A percentile compares a stretch with the other conserved stretches of the same genome.
Conservation (phyloP, 108 stramenopile genomes). For the Parmales sp. region DNA sequence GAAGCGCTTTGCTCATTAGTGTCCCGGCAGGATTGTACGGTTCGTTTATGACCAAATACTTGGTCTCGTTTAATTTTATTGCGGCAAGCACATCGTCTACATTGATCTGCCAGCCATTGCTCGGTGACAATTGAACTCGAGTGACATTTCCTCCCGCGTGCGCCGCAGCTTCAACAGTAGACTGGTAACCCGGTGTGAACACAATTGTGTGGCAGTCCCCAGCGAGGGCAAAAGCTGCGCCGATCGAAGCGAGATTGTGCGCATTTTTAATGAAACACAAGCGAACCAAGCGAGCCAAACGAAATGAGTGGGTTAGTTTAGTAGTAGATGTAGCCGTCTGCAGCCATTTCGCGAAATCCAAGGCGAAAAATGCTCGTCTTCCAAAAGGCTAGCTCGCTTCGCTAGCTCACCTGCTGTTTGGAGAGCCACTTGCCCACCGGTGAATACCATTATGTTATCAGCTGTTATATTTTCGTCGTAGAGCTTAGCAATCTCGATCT, state of each 20-base stretch:
- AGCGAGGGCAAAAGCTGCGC: conserved; percentile 45
- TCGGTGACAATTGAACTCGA: conserved; percentile 30
- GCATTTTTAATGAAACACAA: no score
- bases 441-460: conserved; percentile 54
- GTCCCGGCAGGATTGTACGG: conserved; percentile 70
- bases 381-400: no score
- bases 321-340: no score
- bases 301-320: no score
- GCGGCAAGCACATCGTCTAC: conserved; percentile 32
- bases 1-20: conserved; percentile 35
- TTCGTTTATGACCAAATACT: conserved; percentile 55
- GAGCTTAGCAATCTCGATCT: conserved; percentile 47
- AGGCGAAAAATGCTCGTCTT: no score
- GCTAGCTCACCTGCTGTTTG: no score
- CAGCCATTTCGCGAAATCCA: no score
- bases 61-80: conserved; percentile 37
- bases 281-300: no score
- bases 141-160: conserved; percentile 43
- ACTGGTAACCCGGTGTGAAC: conserved; percentile 70
- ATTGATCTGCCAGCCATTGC: conserved; percentile 55
- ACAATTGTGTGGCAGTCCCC: conserved; percentile 45
- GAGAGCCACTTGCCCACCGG: conserved; percentile 64
- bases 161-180: conserved; percentile 40
- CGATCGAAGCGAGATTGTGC: no score
- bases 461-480: conserved; percentile 35